Evolutionary conservation across 2,329 filamentous ascomycete genomes (phyloP), one percentile per base, ranked within the genome.

Genomic region (Penicillium sp.): DNA sequence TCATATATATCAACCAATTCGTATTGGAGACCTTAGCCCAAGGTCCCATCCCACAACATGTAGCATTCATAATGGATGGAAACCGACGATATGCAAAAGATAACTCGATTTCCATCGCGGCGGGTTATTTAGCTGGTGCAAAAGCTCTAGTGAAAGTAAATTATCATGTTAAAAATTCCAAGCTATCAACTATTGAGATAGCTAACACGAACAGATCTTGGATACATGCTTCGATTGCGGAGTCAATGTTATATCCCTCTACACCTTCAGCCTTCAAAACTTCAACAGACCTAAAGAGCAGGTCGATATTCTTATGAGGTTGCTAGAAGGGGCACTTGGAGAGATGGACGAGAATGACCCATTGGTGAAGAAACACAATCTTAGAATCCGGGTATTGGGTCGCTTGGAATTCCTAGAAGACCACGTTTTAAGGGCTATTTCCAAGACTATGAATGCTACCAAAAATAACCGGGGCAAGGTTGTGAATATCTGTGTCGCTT

Each of bases 261-360:
- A 64, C 36, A 38, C 58, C 12, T 64, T 64, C 47, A 63, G 61
- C 33, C 53, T 59, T 15, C 61, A 59, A 17, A 64, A 59, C 33
- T 62, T 64, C 41, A 23, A 64, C 13, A 43, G 61, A 33, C 44
- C 61, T 2, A 42, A 50, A 12, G 50, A 48, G 7, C 49, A 64
- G 43, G 31, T 64, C 27, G 45, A 61, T n/a, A n/a, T 41, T 19
- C 27, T 52, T 6, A 52, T 43, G 39, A 21, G 9, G 19, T 29
- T 52, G 8, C 12, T 52, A 8, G 49, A 52, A n/a, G n/a, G 6
- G 6, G 15, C 12, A 31, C 6, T 45, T 31, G 27, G 27, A 31
- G 43, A 31, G 3, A 15, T 45, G n/a, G 43, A 4, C 6, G 43
- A 45, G n/a, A 31, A 45, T 21, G 6, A 31, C 5, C 29, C 39